A percentile compares a stretch with the other conserved stretches of the same genome.
Evolutionary conservation across 1,284 basidiomycete species (phyloP).

Genomic region (Ganoderma multipileum): DNA sequence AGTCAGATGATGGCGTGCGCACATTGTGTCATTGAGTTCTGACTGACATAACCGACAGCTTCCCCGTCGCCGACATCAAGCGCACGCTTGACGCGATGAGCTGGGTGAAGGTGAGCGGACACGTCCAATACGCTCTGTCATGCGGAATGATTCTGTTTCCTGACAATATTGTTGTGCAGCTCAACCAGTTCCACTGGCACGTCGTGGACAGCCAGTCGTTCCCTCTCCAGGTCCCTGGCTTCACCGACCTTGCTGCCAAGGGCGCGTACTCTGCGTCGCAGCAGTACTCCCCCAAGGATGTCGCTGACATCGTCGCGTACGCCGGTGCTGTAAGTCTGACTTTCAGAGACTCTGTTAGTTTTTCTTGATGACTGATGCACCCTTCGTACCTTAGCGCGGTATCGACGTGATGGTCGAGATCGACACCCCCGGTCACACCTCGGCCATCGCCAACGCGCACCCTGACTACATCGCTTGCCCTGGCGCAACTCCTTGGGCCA

Average conservation of each 20-base stretch:
- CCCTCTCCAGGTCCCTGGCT: conserved; percentile 72
- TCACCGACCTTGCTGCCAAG: conserved; percentile 63
- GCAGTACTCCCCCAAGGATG: conserved; percentile 67
- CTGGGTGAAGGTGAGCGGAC: conserved; percentile 74
- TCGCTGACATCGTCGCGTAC: conserved; percentile 71
- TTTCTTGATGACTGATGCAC: conserved; percentile 9
- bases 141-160: not conserved
- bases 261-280: conserved; percentile 72
- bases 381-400: conserved; percentile 58
- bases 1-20: conserved; percentile 24
- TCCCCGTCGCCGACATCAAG: conserved; percentile 70
- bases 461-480: conserved; percentile 81
- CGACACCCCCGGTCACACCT: conserved; percentile 84
- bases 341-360: not conserved
- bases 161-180: conserved; percentile 41
- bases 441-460: conserved; percentile 67
- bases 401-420: conserved; percentile 80
- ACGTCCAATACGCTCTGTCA: not conserved
- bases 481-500: conserved; percentile 65
- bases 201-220: conserved; percentile 80
- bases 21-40: not conserved
- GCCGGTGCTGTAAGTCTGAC: conserved; percentile 66
- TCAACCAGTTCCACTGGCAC: conserved; percentile 85
- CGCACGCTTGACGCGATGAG: conserved; percentile 87
- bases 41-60: conserved; percentile 47